Conservation (phyloP, 768 basidiomycete genomes). For the Russula abietina region DNA sequence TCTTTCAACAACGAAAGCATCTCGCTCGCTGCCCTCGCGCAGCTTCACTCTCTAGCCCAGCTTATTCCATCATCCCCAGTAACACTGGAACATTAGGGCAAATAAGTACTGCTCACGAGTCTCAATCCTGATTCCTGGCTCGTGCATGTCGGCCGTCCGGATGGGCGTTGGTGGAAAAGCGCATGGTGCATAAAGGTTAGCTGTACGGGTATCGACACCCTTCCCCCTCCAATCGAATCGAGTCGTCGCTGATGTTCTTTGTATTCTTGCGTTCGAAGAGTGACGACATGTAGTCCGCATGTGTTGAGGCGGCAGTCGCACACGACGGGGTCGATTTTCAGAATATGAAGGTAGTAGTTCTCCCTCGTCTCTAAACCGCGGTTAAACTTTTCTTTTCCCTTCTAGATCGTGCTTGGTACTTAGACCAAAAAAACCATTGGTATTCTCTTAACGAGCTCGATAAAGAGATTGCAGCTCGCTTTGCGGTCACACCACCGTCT, state of each 20-base stretch:
- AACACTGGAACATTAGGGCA: not conserved
- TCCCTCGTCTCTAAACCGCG: not conserved
- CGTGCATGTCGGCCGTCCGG: conserved; percentile 12
- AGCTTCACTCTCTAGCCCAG: conserved; percentile 9
- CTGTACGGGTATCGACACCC: not conserved
- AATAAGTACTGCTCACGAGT: conserved; percentile 6
- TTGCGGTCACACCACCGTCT: not conserved
- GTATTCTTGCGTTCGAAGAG: not conserved
- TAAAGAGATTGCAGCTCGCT: conserved; percentile 1
- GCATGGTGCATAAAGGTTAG: conserved; percentile 12
- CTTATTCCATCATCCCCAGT: conserved; percentile 1
- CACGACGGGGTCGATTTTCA: conserved; percentile 7
- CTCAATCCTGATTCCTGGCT: conserved; percentile 7
- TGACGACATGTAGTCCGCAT: not conserved
- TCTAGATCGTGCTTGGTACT: conserved; percentile 13
- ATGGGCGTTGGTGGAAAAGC: conserved; percentile 20
- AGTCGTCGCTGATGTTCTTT: not conserved
- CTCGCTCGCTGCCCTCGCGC: conserved; percentile 12
- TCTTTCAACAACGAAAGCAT: not conserved
- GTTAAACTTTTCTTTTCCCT: not conserved
- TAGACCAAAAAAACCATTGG: conserved; percentile 10
- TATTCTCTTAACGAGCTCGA: conserved; percentile 9
- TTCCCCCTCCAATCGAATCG: no score
- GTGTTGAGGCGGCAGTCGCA: not conserved
- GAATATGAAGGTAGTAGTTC: conserved; percentile 11